A percentile compares a stretch with the other conserved stretches of the same genome.
Conservation (phyloP, 2,329 filamentous ascomycete species). For the Ceratocystis diversiconidia region DNA sequence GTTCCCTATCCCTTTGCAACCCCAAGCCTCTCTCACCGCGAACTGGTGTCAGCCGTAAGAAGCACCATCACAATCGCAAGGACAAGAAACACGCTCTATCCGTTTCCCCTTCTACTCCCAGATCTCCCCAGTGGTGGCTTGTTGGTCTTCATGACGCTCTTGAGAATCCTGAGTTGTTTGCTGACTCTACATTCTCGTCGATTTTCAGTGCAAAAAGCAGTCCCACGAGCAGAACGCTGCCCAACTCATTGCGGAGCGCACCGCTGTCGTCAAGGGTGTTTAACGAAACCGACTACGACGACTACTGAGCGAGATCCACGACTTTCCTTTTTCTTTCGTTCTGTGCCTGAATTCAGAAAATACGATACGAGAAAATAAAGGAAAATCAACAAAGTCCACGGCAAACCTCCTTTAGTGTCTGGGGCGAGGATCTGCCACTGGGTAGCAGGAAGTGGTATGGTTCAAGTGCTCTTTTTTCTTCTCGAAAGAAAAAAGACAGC, state of each 20-base stretch:
- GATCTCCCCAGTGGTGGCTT: constrained; percentile 26
- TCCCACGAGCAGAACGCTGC: constrained; percentile 87
- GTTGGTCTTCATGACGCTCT: constrained; percentile 29
- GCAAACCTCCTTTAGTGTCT: neutral
- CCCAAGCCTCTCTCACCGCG: neutral
- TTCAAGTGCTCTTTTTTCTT: too few species aligned
- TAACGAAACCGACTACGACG: constrained; percentile 30
- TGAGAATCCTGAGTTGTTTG: constrained; percentile 23
- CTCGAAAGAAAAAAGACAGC: neutral
- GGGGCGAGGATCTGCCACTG: neutral
- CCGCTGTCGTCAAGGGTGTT: constrained; percentile 83
- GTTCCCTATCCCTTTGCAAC: neutral
- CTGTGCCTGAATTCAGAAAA: neutral
- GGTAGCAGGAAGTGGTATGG: too few species aligned
- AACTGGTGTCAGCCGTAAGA: neutral
- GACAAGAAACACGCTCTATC: constrained; percentile 13
- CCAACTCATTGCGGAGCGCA: constrained; percentile 83
- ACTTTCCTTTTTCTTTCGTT: neutral
- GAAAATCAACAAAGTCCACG: neutral
- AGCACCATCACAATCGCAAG: neutral
- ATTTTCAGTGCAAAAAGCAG: constrained; percentile 81
- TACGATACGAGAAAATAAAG: neutral
- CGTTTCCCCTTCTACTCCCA: constrained; percentile 10
- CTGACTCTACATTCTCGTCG: constrained; percentile 24
- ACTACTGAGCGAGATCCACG: constrained; percentile 13